Evolutionary conservation across 495 filamentous ascomycete genomes (phyloP).

Genomic region (Physcia stellaris): DNA sequence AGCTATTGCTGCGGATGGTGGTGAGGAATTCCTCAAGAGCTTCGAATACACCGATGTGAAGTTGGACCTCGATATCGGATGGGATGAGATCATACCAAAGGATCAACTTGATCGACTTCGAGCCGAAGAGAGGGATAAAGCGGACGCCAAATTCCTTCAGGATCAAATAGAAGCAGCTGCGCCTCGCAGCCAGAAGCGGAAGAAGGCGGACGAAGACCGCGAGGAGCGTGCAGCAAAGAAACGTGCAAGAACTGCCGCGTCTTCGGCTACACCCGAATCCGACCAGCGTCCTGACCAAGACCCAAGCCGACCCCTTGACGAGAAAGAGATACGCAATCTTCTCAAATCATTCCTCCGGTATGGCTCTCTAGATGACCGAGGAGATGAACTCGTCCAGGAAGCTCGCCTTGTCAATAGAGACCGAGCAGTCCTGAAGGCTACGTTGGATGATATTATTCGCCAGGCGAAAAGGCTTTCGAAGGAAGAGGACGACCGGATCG

Average conservation of each 20-base stretch:
- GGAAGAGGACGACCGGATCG: conserved; percentile 49
- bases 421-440: conserved; percentile 53
- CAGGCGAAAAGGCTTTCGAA: conserved; percentile 54
- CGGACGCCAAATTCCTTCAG: conserved; percentile 69
- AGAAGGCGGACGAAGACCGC: conserved; percentile 51
- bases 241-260: conserved; percentile 57
- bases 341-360: conserved; percentile 77
- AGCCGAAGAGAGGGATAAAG: conserved; percentile 70
- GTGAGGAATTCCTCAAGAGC: conserved; percentile 82
- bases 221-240: conserved; percentile 91
- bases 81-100: conserved; percentile 97
- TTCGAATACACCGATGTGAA: conserved; percentile 89
- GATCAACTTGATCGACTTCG: conserved; percentile 81
- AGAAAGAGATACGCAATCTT: conserved; percentile 84
- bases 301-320: conserved; percentile 71
- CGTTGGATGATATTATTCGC: conserved; percentile 58
- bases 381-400: conserved; percentile 73
- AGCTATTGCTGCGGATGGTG: conserved; percentile 80
- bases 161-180: conserved; percentile 73
- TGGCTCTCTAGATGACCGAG: conserved; percentile 73
- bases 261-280: conserved; percentile 38
- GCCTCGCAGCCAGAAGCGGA: conserved; percentile 78
- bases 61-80: conserved; percentile 78
- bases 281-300: conserved; percentile 52
- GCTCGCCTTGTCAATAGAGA: conserved; percentile 73